These are phyloP conservation scores for Recurvomyces mirabilis DNA, from an alignment of 495 filamentous ascomycete genomes.

Conservation along the genomic window DNA sequence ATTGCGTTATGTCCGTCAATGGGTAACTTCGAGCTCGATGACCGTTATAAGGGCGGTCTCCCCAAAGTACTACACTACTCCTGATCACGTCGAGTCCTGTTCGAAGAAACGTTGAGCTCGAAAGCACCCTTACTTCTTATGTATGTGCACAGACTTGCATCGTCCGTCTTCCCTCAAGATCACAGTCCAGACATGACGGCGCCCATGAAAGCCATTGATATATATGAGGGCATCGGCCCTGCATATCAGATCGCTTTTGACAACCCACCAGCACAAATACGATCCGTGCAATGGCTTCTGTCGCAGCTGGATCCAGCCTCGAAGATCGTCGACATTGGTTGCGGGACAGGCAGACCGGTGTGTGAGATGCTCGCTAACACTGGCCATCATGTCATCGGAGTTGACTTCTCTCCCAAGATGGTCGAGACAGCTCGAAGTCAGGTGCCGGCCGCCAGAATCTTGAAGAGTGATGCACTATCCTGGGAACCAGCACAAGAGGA, in stretches of 20 bases:
- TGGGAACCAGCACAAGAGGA: background rate
- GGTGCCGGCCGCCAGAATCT: slow-evolving; percentile 1
- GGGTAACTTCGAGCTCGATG: too few species aligned
- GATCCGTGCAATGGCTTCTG: background rate
- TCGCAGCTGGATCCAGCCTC: background rate
- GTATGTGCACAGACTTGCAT: too few species aligned
- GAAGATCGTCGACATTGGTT: background rate
- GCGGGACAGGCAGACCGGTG: slow-evolving; percentile 1
- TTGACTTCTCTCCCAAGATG: slow-evolving; percentile 2
- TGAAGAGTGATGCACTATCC: background rate
- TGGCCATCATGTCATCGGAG: background rate
- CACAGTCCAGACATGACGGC: too few species aligned
- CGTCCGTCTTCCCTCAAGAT: too few species aligned
- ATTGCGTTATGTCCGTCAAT: too few species aligned
- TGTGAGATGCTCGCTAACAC: background rate
- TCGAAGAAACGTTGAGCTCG: too few species aligned
- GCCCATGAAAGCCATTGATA: too few species aligned
- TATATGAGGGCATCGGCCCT: too few species aligned
- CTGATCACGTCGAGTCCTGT: too few species aligned
- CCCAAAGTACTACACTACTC: too few species aligned
- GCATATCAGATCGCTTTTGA: background rate
- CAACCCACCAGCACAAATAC: background rate
- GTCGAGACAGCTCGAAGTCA: background rate
- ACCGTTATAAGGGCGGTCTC: too few species aligned
- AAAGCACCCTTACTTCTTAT: too few species aligned